Percentiles rank a stretch among this genome's conserved stretches.
phyloP scores from a whole-genome alignment of 345 rosid genomes.

The Citrus medica region DNA sequence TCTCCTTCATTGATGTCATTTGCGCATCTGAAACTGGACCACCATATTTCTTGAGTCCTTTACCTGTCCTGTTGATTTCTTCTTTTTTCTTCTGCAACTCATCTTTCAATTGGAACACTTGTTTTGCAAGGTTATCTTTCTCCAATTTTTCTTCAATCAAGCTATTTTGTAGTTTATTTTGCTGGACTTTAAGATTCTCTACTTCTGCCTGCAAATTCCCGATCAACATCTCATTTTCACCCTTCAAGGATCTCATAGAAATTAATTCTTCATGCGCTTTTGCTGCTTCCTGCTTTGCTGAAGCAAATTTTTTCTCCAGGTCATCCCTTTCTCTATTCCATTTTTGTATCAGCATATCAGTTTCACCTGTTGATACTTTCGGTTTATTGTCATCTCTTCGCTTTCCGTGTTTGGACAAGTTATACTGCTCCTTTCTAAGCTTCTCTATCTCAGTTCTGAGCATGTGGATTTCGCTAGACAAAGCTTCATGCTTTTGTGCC shows the following conservation, averaged over 20 bases:
- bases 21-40: constrained; percentile 10
- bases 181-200: constrained; percentile 41
- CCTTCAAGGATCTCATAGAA: constrained; percentile 40
- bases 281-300: constrained; percentile 51
- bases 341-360: constrained; percentile 37
- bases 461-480: constrained; percentile 50
- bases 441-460: constrained; percentile 39
- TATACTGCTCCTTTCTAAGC: constrained; percentile 28
- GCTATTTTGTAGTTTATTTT: constrained; percentile 40
- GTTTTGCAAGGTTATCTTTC: constrained; percentile 56
- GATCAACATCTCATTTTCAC: constrained; percentile 51
- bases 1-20: constrained; percentile 17
- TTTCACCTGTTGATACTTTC: constrained; percentile 34
- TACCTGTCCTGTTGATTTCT: constrained; percentile 17
- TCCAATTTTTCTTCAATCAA: constrained; percentile 56
- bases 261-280: constrained; percentile 45
- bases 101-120: constrained; percentile 41
- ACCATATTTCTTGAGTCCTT: constrained; percentile 1
- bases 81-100: constrained; percentile 56
- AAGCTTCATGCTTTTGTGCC: constrained; percentile 39
- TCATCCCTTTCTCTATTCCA: constrained; percentile 59
- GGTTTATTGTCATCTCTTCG: constrained; percentile 30
- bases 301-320: constrained; percentile 36
- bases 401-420: constrained; percentile 22
- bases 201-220: constrained; percentile 45